A percentile compares a stretch with the other conserved stretches of the same genome.
Evolutionary conservation across 768 basidiomycete genomes (phyloP).

Genomic region (Scleroderma bovista): DNA sequence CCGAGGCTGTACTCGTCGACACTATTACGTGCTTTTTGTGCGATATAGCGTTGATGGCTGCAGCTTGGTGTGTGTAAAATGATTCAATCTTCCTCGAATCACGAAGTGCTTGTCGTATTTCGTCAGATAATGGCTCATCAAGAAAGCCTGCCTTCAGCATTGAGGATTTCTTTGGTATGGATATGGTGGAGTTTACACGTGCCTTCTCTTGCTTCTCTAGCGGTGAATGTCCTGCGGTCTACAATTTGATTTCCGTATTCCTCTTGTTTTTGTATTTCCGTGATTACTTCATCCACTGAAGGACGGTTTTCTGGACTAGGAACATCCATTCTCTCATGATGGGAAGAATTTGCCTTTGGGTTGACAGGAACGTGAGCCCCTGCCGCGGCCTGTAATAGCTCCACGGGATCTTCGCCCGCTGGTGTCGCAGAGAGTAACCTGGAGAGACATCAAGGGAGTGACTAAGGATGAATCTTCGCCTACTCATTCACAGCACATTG

Average conservation of each 20-base stretch:
- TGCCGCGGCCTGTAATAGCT: slow-evolving; percentile 60
- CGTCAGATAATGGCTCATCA: slow-evolving; percentile 51
- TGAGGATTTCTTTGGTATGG: not conserved
- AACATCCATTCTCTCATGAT: slow-evolving; percentile 15
- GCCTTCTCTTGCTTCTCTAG: slow-evolving; percentile 52
- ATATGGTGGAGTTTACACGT: not conserved
- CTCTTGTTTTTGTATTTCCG: slow-evolving; percentile 48
- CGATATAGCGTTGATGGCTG: slow-evolving; percentile 61
- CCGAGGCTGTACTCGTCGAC: slow-evolving; percentile 86
- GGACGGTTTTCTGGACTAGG: slow-evolving; percentile 48
- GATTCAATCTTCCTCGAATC: slow-evolving; percentile 54
- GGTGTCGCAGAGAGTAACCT: slow-evolving; percentile 58
- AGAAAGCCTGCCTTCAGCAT: slow-evolving; percentile 35
- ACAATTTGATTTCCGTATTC: slow-evolving; percentile 74
- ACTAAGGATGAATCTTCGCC: slow-evolving; percentile 6
- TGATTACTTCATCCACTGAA: slow-evolving; percentile 52
- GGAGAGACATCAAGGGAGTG: not conserved
- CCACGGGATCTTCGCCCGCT: slow-evolving; percentile 52
- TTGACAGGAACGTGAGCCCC: slow-evolving; percentile 67
- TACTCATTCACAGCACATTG: slow-evolving; percentile 65
- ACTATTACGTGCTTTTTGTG: slow-evolving; percentile 70
- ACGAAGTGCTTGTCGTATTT: slow-evolving; percentile 50
- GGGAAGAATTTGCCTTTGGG: slow-evolving; percentile 28
- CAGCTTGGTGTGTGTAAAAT: slow-evolving; percentile 67
- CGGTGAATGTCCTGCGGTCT: slow-evolving; percentile 47